Evolutionary conservation across 2,329 filamentous ascomycete genomes (phyloP), one percentile per base, ranked within the genome.

Genomic region (Plectosphaerella plurivora): DNA sequence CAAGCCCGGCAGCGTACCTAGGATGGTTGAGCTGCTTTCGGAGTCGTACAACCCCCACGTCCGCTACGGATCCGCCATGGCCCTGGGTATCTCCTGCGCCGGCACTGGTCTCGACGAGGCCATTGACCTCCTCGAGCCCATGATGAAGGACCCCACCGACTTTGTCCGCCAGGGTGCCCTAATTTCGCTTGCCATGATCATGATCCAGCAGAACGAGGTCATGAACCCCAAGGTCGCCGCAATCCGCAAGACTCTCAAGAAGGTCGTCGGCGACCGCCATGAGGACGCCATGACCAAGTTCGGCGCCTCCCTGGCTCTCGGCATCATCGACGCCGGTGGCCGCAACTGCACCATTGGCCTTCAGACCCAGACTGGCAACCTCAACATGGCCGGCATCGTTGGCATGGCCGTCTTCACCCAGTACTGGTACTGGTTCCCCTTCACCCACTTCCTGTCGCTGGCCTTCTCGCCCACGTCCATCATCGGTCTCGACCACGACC

Each of bases 361-460:
- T 39, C 94, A 99, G 71, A 99, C 94, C 1, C 94, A 96, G 73
- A 97, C 93, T 1, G 95, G 95, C 58, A 99, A 97, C 68, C 84
- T 99, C 60, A 97, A 99, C 78, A 97, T 99, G 92, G 86, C 92
- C 16, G 95, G 91, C 56, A 96, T 99, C 60, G 92, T 99, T 16
- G 95, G 94, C 60, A 96, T 96, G 86, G 93, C 91, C 25, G 89
- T 99, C 51, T 99, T 99, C 73, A 96, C 92, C 9, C 94, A 99
- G 69, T 99, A 99, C 77, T 99, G 94, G 94, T 99, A 99, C 77
- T 99, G 94, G 94, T 99, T 99, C 83, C 94, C 94, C 55, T 88
- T 97, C 63, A 96, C 94, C 28, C 94, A 99, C 73, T 99, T 99
- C 83, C 71, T 99, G 53, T 95, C 93, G 1, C 79, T 99, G 56